These are phyloP conservation scores for Xylaria longipes DNA, from an alignment of 495 filamentous ascomycete species.

Conservation along the genomic window DNA sequence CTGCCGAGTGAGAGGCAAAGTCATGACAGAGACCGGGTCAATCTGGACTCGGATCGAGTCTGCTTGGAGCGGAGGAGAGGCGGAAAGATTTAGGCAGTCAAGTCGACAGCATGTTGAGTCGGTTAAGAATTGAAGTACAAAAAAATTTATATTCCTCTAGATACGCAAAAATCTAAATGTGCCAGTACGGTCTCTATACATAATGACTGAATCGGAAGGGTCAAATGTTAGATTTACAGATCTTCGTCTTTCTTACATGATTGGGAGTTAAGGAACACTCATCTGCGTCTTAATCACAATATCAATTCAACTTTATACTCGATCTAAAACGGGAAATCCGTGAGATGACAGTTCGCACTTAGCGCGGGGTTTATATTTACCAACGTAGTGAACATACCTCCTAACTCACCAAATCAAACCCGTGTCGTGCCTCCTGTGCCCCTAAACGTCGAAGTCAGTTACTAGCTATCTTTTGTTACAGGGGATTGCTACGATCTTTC, in stretches of 20 bases:
- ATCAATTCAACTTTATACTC: not conserved
- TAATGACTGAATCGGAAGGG: not conserved
- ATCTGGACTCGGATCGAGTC: not conserved
- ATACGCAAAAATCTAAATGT: not conserved
- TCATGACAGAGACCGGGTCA: not conserved
- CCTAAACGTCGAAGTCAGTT: not conserved
- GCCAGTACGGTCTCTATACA: not conserved
- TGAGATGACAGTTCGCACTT: not conserved
- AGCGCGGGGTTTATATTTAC: not conserved
- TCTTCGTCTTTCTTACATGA: too few relatives aligned
- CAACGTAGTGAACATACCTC: not conserved
- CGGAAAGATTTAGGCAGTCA: not conserved
- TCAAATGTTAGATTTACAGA: not conserved
- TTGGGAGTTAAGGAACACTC: not conserved
- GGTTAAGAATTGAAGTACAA: constrained; percentile 19
- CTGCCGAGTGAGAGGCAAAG: constrained; percentile 7
- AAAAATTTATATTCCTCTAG: not conserved
- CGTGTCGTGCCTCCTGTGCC: not conserved
- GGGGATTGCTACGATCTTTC: not conserved
- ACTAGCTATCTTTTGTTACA: not conserved
- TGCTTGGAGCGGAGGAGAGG: constrained; percentile 14
- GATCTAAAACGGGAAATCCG: not conserved
- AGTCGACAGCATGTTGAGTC: constrained; percentile 23
- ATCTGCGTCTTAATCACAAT: not conserved
- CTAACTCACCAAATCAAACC: not conserved